A percentile compares a stretch with the other conserved stretches of the same genome.
phyloP scores from a whole-genome alignment of 345 rosid species.

The Populus simonii region DNA sequence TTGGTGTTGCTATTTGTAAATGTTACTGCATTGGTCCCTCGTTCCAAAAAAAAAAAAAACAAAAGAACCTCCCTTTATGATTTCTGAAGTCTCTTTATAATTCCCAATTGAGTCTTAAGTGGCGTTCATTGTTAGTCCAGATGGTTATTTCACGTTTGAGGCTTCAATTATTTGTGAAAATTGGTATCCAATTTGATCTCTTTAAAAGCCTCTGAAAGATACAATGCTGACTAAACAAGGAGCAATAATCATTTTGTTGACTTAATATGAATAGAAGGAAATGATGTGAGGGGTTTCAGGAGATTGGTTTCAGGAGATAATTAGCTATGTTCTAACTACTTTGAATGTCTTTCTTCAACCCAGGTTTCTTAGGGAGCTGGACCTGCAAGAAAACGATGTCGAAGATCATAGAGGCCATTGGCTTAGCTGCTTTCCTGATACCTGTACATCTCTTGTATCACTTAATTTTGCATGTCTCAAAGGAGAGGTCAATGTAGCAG shows the following conservation, averaged over 20 bases:
- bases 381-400: slow-evolving; percentile 92
- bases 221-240: no score
- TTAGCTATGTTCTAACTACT: background rate
- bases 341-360: slow-evolving; percentile 5
- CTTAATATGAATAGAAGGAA: background rate
- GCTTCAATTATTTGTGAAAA: background rate
- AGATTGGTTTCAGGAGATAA: background rate
- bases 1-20: background rate
- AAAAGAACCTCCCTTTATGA: background rate
- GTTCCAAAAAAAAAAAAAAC: no score
- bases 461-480: slow-evolving; percentile 91
- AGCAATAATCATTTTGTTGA: background rate
- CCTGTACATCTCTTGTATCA: slow-evolving; percentile 66
- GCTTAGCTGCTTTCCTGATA: slow-evolving; percentile 86
- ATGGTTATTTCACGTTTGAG: background rate
- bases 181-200: background rate
- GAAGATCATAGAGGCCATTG: slow-evolving; percentile 94
- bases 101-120: background rate
- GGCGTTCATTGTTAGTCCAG: background rate
- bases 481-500: slow-evolving; percentile 71
- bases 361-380: slow-evolving; percentile 88
- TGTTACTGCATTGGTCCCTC: background rate
- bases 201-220: background rate
- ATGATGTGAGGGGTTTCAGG: background rate
- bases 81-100: background rate